Base-by-base conservation (phyloP, 305 asterid species). In the Euphrasia arctica region DNA sequence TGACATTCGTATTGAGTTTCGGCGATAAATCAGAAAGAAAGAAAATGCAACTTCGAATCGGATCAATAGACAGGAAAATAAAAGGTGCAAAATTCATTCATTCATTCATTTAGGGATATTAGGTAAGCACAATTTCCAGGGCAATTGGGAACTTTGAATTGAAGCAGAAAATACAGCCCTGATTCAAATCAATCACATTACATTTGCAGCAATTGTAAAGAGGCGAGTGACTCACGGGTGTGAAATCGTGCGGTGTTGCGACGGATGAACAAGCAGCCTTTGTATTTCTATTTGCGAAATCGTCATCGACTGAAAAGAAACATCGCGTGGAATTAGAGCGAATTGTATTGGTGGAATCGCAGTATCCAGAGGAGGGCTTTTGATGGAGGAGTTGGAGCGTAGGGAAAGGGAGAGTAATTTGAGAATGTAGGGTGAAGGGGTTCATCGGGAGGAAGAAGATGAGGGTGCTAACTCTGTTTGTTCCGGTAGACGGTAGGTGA, bases 191-290 rank as follows among this genome's bases (percentile, higher is more conserved):
- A 43, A 12, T 2, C 4, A 11, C 6, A 18, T 9, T 8, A 47
- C 0, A 57, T 54, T 8, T 2, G 22, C 65, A 74, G 3, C 25
- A 47, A 45, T 25, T 22, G 39, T 41, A 2, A 9, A 9, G 25
- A 43, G 64, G 18, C 15, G 34, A 9, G 18, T 36, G 4, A 50
- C 77, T n/a, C 61, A 81, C 86, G 22, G 80, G 76, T 52, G 55
- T 64, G n/a, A 64, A 55, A 39, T 78, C 83, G 63, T 67, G 81
- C 25, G 82, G 79, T 49, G 79, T 72, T 39, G 84, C 78, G 59
- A 76, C 78, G 54, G 82, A 78, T 54, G 84, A 71, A 61, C 84
- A 72, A 49, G 70, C 49, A 64, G 62, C 56, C 69, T 78, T 49
- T 61, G 69, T 78, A 65, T 64, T 64, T 65, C 82, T 75, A 5